A percentile compares a stretch with the other conserved stretches of the same genome.
These are phyloP conservation scores for Quercus tomentella DNA, from an alignment of 331 rosid species.

Conservation along the genomic window DNA sequence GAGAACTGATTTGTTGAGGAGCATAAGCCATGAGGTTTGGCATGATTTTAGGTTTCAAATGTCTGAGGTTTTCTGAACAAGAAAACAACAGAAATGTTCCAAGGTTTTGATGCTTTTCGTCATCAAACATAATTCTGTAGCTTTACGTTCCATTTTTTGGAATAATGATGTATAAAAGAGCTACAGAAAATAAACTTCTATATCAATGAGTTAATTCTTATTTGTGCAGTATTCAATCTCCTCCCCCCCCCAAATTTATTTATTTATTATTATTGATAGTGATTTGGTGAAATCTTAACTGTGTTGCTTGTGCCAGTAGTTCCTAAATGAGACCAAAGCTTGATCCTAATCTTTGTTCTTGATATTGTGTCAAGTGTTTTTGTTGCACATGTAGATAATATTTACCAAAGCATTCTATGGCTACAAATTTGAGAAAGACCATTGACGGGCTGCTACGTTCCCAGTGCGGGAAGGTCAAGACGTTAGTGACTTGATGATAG, in stretches of 20 bases:
- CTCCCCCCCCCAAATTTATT: not conserved
- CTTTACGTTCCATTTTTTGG: constrained; percentile 12
- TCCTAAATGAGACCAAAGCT: not conserved
- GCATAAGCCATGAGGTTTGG: constrained; percentile 29
- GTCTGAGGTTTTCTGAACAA: not conserved
- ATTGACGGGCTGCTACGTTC: too few species aligned
- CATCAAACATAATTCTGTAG: constrained; percentile 11
- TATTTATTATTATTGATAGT: not conserved
- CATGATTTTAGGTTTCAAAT: constrained; percentile 19
- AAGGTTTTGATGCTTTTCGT: constrained; percentile 16
- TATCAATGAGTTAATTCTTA: constrained; percentile 15
- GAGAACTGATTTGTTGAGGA: constrained; percentile 11
- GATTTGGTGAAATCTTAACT: not conserved
- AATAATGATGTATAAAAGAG: constrained; percentile 19
- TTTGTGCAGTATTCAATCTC: not conserved
- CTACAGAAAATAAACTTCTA: not conserved
- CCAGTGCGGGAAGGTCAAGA: too few species aligned
- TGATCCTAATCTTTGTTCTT: not conserved
- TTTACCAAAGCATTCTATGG: too few species aligned
- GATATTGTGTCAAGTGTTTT: not conserved
- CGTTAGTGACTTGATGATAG: too few species aligned
- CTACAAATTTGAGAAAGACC: too few species aligned
- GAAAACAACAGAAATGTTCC: too few species aligned
- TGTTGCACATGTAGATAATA: not conserved
- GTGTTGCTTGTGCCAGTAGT: not conserved